A percentile compares a stretch with the other conserved stretches of the same genome.
These are phyloP conservation scores for Kwoniella shivajii DNA, from an alignment of 1,284 basidiomycete species.

Conservation along the genomic window DNA sequence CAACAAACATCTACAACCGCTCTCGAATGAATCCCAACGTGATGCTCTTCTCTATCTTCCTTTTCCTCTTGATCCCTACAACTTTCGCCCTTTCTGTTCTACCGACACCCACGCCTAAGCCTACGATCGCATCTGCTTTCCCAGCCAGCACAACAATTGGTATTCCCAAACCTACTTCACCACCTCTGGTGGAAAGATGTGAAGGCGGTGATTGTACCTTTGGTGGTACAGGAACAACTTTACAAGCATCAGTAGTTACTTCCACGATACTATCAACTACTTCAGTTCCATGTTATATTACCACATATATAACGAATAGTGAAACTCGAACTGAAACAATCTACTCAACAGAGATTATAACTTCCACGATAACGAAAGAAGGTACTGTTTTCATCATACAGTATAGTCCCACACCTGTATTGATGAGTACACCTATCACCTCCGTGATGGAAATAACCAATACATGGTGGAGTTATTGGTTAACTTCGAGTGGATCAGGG, in stretches of 20 bases:
- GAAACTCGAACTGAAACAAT: slow-evolving; percentile 31
- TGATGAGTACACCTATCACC: slow-evolving; percentile 24
- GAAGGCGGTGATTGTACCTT: slow-evolving; percentile 22
- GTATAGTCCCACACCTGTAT: slow-evolving; percentile 33
- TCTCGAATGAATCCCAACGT: not conserved
- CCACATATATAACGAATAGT: slow-evolving; percentile 35
- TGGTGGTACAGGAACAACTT: slow-evolving; percentile 22
- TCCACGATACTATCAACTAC: slow-evolving; percentile 38
- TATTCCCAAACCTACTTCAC: slow-evolving; percentile 4
- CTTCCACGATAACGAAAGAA: slow-evolving; percentile 35
- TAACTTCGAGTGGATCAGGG: slow-evolving; percentile 14
- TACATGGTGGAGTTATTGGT: slow-evolving; percentile 30
- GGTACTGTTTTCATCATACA: slow-evolving; percentile 38
- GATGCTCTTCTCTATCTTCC: not conserved
- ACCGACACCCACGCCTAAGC: not conserved
- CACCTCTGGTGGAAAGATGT: slow-evolving; percentile 20
- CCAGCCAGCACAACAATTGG: not conserved
- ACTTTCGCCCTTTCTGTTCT: not conserved
- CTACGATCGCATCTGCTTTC: not conserved
- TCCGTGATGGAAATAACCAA: slow-evolving; percentile 31
- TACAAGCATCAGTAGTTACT: slow-evolving; percentile 33
- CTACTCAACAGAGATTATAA: slow-evolving; percentile 41
- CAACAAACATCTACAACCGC: not conserved
- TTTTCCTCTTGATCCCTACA: not conserved
- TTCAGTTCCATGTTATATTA: slow-evolving; percentile 41